Evolutionary conservation across 1,284 basidiomycete genomes (phyloP).

Genomic region (Pholiota adiposa): DNA sequence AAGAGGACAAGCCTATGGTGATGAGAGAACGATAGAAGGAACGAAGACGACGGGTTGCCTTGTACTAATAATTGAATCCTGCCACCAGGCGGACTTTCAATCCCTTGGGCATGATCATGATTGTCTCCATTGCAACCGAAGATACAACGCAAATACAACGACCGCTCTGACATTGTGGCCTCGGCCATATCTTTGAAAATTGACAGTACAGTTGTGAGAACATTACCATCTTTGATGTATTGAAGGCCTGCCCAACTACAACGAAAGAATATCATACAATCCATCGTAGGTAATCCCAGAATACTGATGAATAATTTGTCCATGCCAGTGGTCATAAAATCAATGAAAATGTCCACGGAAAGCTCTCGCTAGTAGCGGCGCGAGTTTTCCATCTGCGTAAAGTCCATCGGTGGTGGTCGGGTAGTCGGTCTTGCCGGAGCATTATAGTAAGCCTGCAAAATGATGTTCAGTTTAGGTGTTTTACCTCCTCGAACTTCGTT

Average conservation of each 20-base stretch:
- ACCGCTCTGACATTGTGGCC: neutral
- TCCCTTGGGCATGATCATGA: conserved; percentile 14
- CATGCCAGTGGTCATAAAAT: neutral
- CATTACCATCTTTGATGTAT: conserved; percentile 8
- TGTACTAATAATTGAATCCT: conserved; percentile 8
- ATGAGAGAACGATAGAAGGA: conserved; percentile 27
- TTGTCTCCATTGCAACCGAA: conserved; percentile 25
- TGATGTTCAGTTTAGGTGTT: neutral
- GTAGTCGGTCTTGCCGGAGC: conserved; percentile 33
- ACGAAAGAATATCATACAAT: neutral
- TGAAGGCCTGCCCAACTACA: neutral
- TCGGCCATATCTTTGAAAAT: neutral
- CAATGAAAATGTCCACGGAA: neutral
- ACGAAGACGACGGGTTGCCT: conserved; percentile 13
- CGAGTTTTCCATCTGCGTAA: conserved; percentile 19
- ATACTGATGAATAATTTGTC: no score
- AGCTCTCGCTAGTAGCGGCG: neutral
- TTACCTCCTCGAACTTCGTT: neutral
- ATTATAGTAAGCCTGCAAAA: conserved; percentile 14
- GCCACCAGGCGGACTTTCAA: conserved; percentile 33
- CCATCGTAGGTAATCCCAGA: neutral
- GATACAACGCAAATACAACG: neutral
- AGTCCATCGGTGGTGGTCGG: conserved; percentile 33
- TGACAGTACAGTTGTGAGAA: conserved; percentile 3
- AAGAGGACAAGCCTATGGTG: conserved; percentile 25